phyloP scores from a whole-genome alignment of 2,329 filamentous ascomycete genomes.

The Sporothrix globosa region DNA sequence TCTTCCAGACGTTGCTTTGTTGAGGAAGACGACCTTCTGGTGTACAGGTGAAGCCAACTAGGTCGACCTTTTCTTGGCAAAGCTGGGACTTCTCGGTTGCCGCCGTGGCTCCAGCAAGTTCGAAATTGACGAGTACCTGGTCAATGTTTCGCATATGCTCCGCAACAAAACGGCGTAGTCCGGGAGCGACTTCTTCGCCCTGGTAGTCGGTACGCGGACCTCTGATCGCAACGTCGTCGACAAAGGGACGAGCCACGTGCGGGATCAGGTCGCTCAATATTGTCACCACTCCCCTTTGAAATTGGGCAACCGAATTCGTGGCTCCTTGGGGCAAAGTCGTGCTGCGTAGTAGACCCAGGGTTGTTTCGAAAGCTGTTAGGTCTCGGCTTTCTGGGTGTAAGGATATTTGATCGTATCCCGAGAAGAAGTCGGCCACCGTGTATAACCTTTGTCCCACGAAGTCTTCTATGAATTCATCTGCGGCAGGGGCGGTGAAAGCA shows the following conservation, averaged over 20 bases:
- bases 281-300: background rate
- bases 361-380: background rate
- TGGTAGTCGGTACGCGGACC: too few relatives aligned
- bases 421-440: constrained; percentile 7
- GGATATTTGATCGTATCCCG: constrained; percentile 5
- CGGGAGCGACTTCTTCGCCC: too few relatives aligned
- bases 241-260: too few relatives aligned
- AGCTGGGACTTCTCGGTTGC: background rate
- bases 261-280: background rate
- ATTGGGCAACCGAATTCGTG: background rate
- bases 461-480: background rate
- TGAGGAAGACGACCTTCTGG: background rate
- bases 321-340: background rate
- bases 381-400: background rate
- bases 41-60: background rate
- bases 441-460: background rate
- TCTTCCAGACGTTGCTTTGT: background rate
- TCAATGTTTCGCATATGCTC: too few relatives aligned
- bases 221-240: too few relatives aligned
- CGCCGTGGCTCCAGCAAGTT: background rate
- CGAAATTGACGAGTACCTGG: too few relatives aligned
- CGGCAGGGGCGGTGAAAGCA: background rate
- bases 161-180: too few relatives aligned
- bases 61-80: background rate
- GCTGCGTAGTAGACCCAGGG: background rate